Base-by-base conservation (phyloP, 352 stramenopile species). In the Saprolegnia diclina region DNA sequence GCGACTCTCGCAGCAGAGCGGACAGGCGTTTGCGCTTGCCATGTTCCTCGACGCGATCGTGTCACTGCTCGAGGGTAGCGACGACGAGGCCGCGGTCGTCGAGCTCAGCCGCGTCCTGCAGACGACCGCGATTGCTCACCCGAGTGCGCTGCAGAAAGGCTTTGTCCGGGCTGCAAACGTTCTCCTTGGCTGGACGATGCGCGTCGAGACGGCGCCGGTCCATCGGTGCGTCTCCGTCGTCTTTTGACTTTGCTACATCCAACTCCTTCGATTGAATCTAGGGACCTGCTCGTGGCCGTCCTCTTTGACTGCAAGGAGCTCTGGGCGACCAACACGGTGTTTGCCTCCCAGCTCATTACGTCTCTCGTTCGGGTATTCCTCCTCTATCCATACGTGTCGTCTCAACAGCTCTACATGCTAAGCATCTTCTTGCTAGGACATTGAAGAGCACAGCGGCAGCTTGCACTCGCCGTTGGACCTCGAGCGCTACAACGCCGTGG, bases 151-250 rank as follows among this genome's bases (percentile, higher is more conserved):
- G 16, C 63, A 69, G 61, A 69, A 69, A 13, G 53, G 61, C 73
- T 91, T 91, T 74, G 80, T 91, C 19, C 80, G 89, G 63, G 77
- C 89, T 16, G 83, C 83, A 5, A 81, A 91, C 29, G 77, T 89
- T 19, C 64, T 89, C 9, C 79, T 91, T 56, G 81, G 78, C 37
- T 91, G 83, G 83, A 82, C 79, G 14, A 87, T 84, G 77, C 85
- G 64, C 35, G 72, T 77, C 19, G 73, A 69, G n/a, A 72, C 77
- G 7, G 35, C 64, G 9, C 78, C 65, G 35, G 56, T 29, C 6
- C 72, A 87, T 18, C 68, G 80, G 82, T 90, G 71, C 18, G 73
- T 46, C 9, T 55, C 6, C n/a, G n/a, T n/a, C n/a, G n/a, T n/a
- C 18, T 7, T 50, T 40, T 26, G n/a, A 48, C 37, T 44, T 29